These are phyloP conservation scores for Danielozyma ontarioensis DNA, from an alignment of 805 yeast genomes.

Conservation along the genomic window DNA sequence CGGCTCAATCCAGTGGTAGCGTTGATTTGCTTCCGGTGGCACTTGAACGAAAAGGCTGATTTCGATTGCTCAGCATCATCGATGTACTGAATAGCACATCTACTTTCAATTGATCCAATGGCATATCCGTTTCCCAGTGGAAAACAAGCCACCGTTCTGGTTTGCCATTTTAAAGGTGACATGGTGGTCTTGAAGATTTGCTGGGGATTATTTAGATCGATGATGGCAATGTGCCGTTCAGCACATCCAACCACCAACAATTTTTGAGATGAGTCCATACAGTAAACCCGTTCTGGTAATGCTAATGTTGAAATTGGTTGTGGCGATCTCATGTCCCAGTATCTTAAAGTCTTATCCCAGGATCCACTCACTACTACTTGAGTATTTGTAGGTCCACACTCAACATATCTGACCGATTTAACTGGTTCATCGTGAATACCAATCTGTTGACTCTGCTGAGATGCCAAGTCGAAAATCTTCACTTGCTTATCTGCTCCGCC, in stretches of 20 bases:
- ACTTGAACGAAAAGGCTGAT: slow-evolving; percentile 83
- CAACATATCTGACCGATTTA: slow-evolving; percentile 65
- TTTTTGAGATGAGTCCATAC: slow-evolving; percentile 80
- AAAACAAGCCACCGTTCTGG: slow-evolving; percentile 75
- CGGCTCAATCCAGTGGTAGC: slow-evolving; percentile 16
- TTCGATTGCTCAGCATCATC: slow-evolving; percentile 73
- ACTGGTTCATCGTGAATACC: slow-evolving; percentile 87
- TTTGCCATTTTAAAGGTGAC: slow-evolving; percentile 88
- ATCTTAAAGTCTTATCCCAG: slow-evolving; percentile 92
- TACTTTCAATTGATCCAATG: slow-evolving; percentile 88
- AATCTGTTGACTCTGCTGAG: slow-evolving; percentile 78
- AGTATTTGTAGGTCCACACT: slow-evolving; percentile 78
- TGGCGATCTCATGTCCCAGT: slow-evolving; percentile 90
- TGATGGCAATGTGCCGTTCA: slow-evolving; percentile 71
- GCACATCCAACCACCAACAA: slow-evolving; percentile 92
- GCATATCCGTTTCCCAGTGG: slow-evolving; percentile 94
- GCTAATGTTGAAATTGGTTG: slow-evolving; percentile 76
- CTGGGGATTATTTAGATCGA: slow-evolving; percentile 80
- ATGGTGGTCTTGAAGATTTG: slow-evolving; percentile 65
- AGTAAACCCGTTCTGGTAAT: slow-evolving; percentile 86
- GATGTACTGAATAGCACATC: slow-evolving; percentile 91
- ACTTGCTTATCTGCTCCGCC: slow-evolving; percentile 93
- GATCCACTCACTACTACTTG: slow-evolving; percentile 87
- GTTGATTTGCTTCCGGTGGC: slow-evolving; percentile 72
- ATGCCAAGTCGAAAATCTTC: slow-evolving; percentile 71